Evolutionary conservation across 345 rosid genomes (phyloP).

Genomic region (Microthlaspi erraticum): DNA sequence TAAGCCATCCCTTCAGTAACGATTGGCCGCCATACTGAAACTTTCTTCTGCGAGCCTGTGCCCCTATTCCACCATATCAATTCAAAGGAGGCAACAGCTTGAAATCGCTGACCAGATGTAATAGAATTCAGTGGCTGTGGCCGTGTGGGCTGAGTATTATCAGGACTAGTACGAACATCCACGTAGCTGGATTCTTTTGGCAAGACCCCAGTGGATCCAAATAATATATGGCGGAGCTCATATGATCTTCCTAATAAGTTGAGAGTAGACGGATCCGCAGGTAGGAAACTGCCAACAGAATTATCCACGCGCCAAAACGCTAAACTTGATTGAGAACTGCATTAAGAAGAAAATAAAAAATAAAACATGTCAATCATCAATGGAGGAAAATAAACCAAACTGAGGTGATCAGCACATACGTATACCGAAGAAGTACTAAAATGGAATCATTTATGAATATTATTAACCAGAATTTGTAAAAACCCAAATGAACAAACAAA

Average conservation of each 20-base stretch:
- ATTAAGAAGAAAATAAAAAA: slow-evolving; percentile 37
- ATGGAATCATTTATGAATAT: slow-evolving; percentile 18
- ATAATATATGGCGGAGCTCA: slow-evolving; percentile 74
- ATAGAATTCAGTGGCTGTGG: slow-evolving; percentile 46
- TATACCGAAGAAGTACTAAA: slow-evolving; percentile 12
- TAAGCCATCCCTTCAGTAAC: slow-evolving; percentile 81
- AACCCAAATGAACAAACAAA: slow-evolving; percentile 26
- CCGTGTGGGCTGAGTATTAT: slow-evolving; percentile 39
- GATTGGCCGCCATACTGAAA: slow-evolving; percentile 91
- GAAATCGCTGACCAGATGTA: slow-evolving; percentile 67
- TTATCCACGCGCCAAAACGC: slow-evolving; percentile 95
- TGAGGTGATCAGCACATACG: slow-evolving; percentile 23
- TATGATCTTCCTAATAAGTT: slow-evolving; percentile 64
- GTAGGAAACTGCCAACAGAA: slow-evolving; percentile 86
- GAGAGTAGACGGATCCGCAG: slow-evolving; percentile 65
- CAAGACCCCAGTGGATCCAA: slow-evolving; percentile 55
- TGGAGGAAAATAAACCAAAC: slow-evolving; percentile 25
- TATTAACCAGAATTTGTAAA: slow-evolving; percentile 26
- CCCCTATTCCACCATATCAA: slow-evolving; percentile 89
- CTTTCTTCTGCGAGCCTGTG: slow-evolving; percentile 70
- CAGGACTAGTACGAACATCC: slow-evolving; percentile 48
- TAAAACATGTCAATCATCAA: slow-evolving; percentile 14
- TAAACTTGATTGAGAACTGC: slow-evolving; percentile 67
- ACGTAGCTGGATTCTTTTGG: slow-evolving; percentile 48
- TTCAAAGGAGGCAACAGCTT: slow-evolving; percentile 81